phyloP scores from a whole-genome alignment of 1,284 basidiomycete genomes.

The Malassezia obtusa region DNA sequence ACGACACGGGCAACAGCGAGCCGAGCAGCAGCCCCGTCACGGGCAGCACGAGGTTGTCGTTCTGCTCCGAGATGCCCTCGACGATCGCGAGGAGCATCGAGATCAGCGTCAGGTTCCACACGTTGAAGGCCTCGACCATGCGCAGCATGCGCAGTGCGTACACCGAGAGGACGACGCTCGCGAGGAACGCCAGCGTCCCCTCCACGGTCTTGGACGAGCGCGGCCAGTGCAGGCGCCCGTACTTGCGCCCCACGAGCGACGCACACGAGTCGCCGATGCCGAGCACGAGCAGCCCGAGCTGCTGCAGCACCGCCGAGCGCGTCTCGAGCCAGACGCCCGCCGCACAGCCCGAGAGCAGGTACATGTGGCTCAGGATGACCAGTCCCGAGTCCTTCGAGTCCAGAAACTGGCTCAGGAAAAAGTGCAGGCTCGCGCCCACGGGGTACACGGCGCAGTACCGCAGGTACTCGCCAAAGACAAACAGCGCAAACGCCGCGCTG shows the following conservation, averaged over 20 bases:
- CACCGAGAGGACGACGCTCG: constrained; percentile 62
- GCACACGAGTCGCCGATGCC: constrained; percentile 91
- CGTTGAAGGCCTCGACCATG: constrained; percentile 20
- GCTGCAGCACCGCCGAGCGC: constrained; percentile 50
- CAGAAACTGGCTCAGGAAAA: constrained; percentile 89
- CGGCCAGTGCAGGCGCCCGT: constrained; percentile 75
- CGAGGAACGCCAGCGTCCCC: constrained; percentile 71
- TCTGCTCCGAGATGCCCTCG: constrained; percentile 43
- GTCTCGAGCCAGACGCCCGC: constrained; percentile 86
- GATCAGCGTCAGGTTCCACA: constrained; percentile 21
- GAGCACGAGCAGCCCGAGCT: constrained; percentile 79
- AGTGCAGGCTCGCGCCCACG: constrained; percentile 80
- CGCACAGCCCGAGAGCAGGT: constrained; percentile 87
- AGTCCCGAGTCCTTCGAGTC: constrained; percentile 92
- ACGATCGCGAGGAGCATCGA: constrained; percentile 27
- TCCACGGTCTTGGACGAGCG: constrained; percentile 80
- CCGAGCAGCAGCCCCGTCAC: constrained; percentile 33
- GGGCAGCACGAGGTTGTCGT: constrained; percentile 45
- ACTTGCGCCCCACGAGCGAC: constrained; percentile 75
- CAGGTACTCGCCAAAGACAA: constrained; percentile 44
- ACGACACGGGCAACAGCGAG: constrained; percentile 22
- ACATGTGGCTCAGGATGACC: constrained; percentile 93
- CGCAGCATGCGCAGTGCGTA: constrained; percentile 64
- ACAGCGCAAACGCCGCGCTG: constrained; percentile 55
- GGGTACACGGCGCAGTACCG: constrained; percentile 96